Percentiles rank a stretch among this genome's conserved stretches.
Conservation (phyloP, 768 basidiomycete genomes). For the Leccinum olivaceopallidum region DNA sequence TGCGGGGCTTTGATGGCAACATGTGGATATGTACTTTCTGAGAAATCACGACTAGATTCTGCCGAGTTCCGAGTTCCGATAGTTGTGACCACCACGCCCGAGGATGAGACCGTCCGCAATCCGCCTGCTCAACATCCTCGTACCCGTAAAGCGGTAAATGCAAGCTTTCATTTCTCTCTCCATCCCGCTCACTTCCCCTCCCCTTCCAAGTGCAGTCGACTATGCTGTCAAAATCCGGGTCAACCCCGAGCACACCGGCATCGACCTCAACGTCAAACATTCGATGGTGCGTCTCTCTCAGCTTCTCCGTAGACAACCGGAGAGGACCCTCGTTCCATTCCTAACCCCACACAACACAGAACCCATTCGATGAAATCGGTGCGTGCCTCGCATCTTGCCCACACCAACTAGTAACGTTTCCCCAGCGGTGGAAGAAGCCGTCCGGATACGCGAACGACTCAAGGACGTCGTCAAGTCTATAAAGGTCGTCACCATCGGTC, state of each 20-base stretch:
- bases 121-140: constrained; percentile 83
- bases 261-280: constrained; percentile 98
- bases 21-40: not conserved
- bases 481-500: constrained; percentile 92
- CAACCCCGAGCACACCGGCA: constrained; percentile 90
- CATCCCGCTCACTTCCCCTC: not conserved
- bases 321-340: not conserved
- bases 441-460: constrained; percentile 85
- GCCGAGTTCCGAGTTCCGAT: constrained; percentile 19
- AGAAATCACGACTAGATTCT: not conserved
- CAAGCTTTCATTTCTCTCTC: not conserved
- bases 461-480: constrained; percentile 81
- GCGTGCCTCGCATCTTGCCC: not conserved
- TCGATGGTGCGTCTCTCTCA: constrained; percentile 73
- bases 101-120: constrained; percentile 75
- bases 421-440: constrained; percentile 93
- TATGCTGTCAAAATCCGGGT: constrained; percentile 99
- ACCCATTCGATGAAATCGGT: constrained; percentile 99
- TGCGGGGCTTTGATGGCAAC: not conserved
- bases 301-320: not conserved
- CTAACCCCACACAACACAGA: constrained; percentile 46
- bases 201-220: constrained; percentile 72
- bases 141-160: constrained; percentile 84
- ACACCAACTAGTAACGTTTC: not conserved
- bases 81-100: constrained; percentile 11